phyloP scores from a whole-genome alignment of 352 stramenopile species.

The Pythium graminicola region DNA sequence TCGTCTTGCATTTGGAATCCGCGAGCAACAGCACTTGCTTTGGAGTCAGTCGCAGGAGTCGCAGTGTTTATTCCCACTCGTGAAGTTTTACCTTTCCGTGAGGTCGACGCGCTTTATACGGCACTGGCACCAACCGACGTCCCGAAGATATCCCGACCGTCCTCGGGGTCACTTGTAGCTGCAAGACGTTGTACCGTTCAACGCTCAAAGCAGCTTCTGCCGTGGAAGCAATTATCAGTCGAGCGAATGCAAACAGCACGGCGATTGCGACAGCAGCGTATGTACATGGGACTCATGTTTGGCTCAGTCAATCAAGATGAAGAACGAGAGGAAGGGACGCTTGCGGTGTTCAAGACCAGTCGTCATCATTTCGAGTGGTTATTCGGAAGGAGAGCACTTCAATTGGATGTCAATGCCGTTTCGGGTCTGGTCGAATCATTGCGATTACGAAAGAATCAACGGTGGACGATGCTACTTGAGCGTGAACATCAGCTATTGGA shows the following conservation, averaged over 20 bases:
- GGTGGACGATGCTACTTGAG: constrained; percentile 2
- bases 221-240: constrained; percentile 54
- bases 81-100: no score
- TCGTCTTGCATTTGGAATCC: constrained; percentile 20
- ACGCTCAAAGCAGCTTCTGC: constrained; percentile 38
- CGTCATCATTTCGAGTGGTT: constrained; percentile 28
- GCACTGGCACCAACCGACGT: background rate
- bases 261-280: constrained; percentile 11
- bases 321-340: constrained; percentile 12
- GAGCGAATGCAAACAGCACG: constrained; percentile 36
- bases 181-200: constrained; percentile 11
- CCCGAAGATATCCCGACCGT: constrained; percentile 1
- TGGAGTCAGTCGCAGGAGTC: constrained; percentile 18
- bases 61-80: constrained; percentile 26
- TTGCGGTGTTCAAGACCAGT: constrained; percentile 22
- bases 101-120: no score
- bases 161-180: background rate
- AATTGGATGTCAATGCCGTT: background rate
- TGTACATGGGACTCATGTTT: background rate
- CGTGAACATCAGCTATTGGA: constrained; percentile 2
- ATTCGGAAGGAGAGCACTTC: background rate
- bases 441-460: background rate
- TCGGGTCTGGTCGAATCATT: background rate
- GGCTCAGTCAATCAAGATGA: background rate
- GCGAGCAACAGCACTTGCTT: constrained; percentile 24